A percentile compares a stretch with the other conserved stretches of the same genome.
These are phyloP conservation scores for Astrephomene gubernaculifera DNA, from an alignment of 139 green algal genomes.

Conservation along the genomic window DNA sequence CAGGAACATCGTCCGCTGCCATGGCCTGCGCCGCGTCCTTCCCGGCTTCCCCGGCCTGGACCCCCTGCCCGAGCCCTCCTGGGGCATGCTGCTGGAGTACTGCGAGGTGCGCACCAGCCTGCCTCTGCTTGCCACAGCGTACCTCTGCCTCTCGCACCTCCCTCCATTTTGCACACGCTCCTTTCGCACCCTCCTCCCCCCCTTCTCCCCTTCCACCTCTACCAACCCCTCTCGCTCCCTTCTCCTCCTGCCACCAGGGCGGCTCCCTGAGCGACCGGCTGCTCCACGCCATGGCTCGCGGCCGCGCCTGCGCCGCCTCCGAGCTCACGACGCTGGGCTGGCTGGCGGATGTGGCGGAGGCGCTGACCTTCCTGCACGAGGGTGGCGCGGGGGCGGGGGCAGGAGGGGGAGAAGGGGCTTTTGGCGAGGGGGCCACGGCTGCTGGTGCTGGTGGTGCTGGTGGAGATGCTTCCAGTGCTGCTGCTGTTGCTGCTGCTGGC, in stretches of 20 bases:
- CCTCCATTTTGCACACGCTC: background rate
- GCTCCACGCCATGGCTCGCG: too few species aligned
- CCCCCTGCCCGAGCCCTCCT: background rate
- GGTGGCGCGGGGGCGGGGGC: too few species aligned
- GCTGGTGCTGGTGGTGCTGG: too few species aligned
- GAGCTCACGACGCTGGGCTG: background rate
- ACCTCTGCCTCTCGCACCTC: background rate
- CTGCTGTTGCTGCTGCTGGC: too few species aligned
- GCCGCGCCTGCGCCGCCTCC: background rate
- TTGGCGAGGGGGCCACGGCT: too few species aligned
- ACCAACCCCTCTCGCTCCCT: background rate
- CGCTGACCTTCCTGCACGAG: slow-evolving; percentile 24
- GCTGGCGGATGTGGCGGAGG: slow-evolving; percentile 6
- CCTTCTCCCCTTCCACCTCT: background rate
- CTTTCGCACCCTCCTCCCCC: background rate
- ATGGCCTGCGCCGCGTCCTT: background rate
- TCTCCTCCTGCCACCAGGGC: background rate
- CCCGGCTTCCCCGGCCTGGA: background rate
- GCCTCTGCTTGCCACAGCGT: background rate
- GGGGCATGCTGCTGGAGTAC: slow-evolving; percentile 18
- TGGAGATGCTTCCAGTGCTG: too few species aligned
- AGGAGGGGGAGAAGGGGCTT: too few species aligned
- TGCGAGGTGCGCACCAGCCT: slow-evolving; percentile 1
- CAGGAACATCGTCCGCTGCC: slow-evolving; percentile 10
- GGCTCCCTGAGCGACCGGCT: slow-evolving; percentile 3